Base-by-base conservation (phyloP, 805 yeast species). In the Candida mattraensis region DNA sequence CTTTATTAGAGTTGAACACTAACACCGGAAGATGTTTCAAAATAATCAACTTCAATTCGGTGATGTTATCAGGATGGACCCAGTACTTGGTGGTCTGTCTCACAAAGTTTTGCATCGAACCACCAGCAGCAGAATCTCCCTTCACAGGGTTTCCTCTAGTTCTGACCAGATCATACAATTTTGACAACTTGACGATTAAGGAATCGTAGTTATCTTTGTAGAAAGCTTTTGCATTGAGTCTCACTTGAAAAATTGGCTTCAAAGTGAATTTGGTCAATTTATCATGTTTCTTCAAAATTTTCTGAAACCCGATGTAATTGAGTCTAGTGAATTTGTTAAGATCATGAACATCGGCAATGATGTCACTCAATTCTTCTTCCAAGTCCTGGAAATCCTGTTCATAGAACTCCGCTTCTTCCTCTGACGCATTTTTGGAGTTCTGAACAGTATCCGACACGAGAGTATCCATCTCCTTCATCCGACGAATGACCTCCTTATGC, bases 1-100 rank as follows among this genome's bases (percentile, higher is more conserved):
- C 99, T 66, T 93, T 93, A 57, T 88, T 88, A 29, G 97, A 80
- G 58, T 93, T 93, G 76, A 93, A 93, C 15, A 93, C 99, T 49
- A 93, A 74, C 12, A 93, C 99, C 2, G 99, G 99, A 51, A 93
- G 72, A 67, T 93, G 98, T 66, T 93, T 91, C 58, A 93, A 72
- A 46, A 93, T 82, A 47, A 87, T 83, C 56, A 93, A 76, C 67
- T 93, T 93, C 61, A 93, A 75, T 68, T 93, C 98, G 11, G 98
- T 93, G 59, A 93, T 88, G 61, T 93, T 91, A 63, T 93, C 98
- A 3, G 97, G 96, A 57, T 93, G 99, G 20, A 93, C 98, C 99
- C 99, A 93, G 66, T 93, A 93, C 60, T 93, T 93, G 6, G 99
- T 93, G 14, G 99, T 93, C 66, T 93, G 99, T 64, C 99, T 83